Evolutionary conservation across 768 basidiomycete species (phyloP), one percentile per base, ranked within the genome.

Genomic region (Pulveroboletus sp.): DNA sequence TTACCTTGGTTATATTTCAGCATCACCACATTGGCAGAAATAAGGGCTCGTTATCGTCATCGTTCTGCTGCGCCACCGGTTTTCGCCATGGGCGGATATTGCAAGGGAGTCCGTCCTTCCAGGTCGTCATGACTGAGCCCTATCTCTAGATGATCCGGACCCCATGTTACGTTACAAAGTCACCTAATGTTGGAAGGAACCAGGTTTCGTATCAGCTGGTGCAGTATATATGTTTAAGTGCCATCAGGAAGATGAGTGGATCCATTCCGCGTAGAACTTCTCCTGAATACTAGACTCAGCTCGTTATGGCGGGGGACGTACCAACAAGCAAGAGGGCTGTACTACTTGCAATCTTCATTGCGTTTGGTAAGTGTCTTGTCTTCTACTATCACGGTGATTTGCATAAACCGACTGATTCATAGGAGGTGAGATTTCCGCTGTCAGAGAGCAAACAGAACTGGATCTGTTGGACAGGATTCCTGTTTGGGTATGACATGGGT

Each of bases 401-500:
- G 47, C 43, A 38, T 33, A 30, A 26, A 8, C 36, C 49, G 40
- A 46, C 21, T 31, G 10, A 2, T 10, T 35, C 12, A 33, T 39
- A 67, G 60, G 65, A 53, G 57, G 65, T 63, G 44, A 49, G 52
- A 18, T 41, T 26, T 42, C 18, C 12, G 8, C 5, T 39, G 9
- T 58, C 39, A 43, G 3, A 5, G 28, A 48, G 10, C 7, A 10
- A 18, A 38, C 18, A 8, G 27, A 28, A 6, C 17, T 35, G 10
- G 27, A 57, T 26, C n/a, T 46, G 32, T 40, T 37, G 14, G 6
- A 4, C 35, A 57, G 82, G 81, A 10, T 85, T 84, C 63, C 66
- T 86, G 8, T 86, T 85, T 49, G 84, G 85, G 53, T 87, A 86
- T 64, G 85, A 87, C 55, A 85, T 87, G 62, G 84, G 86, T 64